A percentile compares a stretch with the other conserved stretches of the same genome.
Conservation (phyloP, 768 basidiomycete species). For the Rubroboletus pulcherrimus region DNA sequence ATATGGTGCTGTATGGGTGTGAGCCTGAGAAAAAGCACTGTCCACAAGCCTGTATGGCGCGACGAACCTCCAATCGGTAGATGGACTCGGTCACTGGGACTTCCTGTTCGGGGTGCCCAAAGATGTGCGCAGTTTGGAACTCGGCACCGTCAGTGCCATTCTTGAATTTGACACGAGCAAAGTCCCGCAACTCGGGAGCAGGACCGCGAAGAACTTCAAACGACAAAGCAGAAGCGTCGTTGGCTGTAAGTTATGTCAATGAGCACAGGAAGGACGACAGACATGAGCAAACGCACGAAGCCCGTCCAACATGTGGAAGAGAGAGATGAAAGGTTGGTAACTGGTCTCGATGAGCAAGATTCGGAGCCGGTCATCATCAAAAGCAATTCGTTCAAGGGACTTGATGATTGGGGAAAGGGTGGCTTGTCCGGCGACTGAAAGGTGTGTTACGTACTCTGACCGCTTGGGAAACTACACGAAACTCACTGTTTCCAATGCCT, state of each 20-base stretch:
- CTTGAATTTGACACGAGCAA: constrained; percentile 79
- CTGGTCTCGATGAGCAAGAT: constrained; percentile 73
- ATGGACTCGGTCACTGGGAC: constrained; percentile 81
- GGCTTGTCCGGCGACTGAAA: constrained; percentile 74
- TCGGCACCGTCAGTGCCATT: constrained; percentile 59
- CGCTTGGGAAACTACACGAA: not conserved
- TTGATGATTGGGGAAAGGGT: constrained; percentile 68
- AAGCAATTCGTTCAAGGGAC: constrained; percentile 72
- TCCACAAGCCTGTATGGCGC: no score
- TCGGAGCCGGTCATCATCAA: constrained; percentile 73
- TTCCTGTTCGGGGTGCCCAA: constrained; percentile 59
- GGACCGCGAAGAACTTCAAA: constrained; percentile 74
- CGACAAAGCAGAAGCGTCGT: constrained; percentile 67
- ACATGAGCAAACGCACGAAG: constrained; percentile 48
- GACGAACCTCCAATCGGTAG: constrained; percentile 67
- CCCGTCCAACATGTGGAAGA: constrained; percentile 74
- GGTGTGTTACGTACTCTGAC: not conserved
- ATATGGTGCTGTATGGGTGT: constrained; percentile 26
- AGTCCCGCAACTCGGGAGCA: constrained; percentile 74
- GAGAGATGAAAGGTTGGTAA: constrained; percentile 77
- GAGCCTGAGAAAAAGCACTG: not conserved
- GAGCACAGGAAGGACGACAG: not conserved
- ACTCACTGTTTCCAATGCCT: constrained; percentile 74
- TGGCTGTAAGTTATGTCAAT: constrained; percentile 39
- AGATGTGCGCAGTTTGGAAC: constrained; percentile 65